Base-by-base conservation (phyloP, 768 basidiomycete genomes). In the Daedalea quercina region DNA sequence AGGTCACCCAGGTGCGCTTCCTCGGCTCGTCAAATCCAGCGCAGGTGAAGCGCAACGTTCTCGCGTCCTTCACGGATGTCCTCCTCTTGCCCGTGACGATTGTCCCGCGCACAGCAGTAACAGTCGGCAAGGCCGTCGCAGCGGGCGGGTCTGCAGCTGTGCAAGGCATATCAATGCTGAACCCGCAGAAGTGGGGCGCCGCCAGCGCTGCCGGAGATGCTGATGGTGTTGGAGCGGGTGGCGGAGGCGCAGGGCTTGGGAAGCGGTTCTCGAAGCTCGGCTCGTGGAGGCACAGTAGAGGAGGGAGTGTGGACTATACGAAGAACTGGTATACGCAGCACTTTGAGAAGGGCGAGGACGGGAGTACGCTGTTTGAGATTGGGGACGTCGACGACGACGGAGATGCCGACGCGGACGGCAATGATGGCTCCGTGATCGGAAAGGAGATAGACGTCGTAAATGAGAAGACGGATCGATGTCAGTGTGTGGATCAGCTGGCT, bases 71-170 rank as follows among this genome's bases (percentile, higher is more conserved):
- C 67, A 89, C 90, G 2, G 85, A 90, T 55, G 79, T 92, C 1
- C 82, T 99, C 6, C 73, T 98, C 0, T 74, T 98, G 0, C 95
- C 96, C 0, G 96, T 99, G 17, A 96, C 94, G 1, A 95, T 98
- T 65, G 94, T 98, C 1, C 95, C 95, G 0, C 82, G 89, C 13
- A 82, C 86, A 2, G 70, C 62, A 0, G 60, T 65, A 24, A 81
- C 76, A 3, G 84, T 87, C 8, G 84, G 85, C 8, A 84, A 79
- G 12, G 84, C 77, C 0, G 68, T 85, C 28, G 78, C 83, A 47
- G 84, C 85, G 0, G 88, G 87, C 2, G 82, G 87, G 0, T 81
- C 73, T 2, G 88, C 84, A 8, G 88, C 91, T 2, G 90, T 84
- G 2, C 86, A 85, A 53, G 92, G 92, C 1, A 84, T 94, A 34